Evolutionary conservation across 208 protist genomes (phyloP).

Genomic region (Borovskyia barvae): DNA sequence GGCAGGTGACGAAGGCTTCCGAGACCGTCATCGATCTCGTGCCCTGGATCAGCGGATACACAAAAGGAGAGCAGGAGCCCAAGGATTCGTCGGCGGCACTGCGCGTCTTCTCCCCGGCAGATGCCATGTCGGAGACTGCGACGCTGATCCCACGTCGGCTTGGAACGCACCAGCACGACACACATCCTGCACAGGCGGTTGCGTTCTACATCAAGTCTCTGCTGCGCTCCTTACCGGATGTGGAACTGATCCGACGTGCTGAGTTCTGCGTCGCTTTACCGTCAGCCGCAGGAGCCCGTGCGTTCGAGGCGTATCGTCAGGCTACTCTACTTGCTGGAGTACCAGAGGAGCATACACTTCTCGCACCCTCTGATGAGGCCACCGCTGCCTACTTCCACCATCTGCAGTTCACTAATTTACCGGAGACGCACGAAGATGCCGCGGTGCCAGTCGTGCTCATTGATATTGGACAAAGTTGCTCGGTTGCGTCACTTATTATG

Average conservation of each 20-base stretch:
- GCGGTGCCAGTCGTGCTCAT: slow-evolving; percentile 49
- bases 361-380: slow-evolving; percentile 52
- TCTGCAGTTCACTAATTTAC: slow-evolving; percentile 45
- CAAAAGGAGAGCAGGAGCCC: slow-evolving; percentile 10
- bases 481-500: slow-evolving; percentile 29
- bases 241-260: slow-evolving; percentile 4
- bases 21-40: slow-evolving; percentile 58
- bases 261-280: slow-evolving; percentile 35
- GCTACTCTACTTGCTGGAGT: slow-evolving; percentile 54
- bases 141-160: slow-evolving; percentile 9
- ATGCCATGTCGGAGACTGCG: slow-evolving; percentile 15
- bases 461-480: slow-evolving; percentile 59
- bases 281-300: slow-evolving; percentile 10
- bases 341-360: slow-evolving; percentile 29
- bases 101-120: slow-evolving; percentile 14
- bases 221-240: slow-evolving; percentile 35
- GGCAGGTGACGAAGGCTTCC: slow-evolving; percentile 53
- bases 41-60: slow-evolving; percentile 43
- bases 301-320: slow-evolving; percentile 46
- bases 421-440: slow-evolving; percentile 6
- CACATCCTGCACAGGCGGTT: slow-evolving; percentile 44
- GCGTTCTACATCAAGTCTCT: slow-evolving; percentile 66
- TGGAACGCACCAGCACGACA: slow-evolving; percentile 17
- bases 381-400: slow-evolving; percentile 66
- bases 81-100: slow-evolving; percentile 11